Conservation (phyloP, 1,284 basidiomycete genomes). For the Cutaneotrichosporon sp. region DNA sequence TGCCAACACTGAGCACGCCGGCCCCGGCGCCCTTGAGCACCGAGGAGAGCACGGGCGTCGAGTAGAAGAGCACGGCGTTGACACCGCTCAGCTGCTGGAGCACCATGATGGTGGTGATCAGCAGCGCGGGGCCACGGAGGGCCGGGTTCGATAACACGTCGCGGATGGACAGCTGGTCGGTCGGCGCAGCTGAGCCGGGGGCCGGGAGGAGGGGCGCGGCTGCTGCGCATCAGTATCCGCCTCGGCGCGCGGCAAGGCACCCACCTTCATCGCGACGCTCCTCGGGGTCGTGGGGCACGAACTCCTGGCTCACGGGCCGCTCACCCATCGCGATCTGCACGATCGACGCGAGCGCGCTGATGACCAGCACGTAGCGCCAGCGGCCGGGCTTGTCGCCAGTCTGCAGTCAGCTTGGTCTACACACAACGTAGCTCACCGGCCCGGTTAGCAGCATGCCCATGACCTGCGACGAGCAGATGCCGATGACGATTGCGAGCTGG, state of each 20-base stretch:
- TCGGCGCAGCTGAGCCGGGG: conserved; percentile 48
- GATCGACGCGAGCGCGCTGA: conserved; percentile 64
- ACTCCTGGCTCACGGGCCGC: not conserved
- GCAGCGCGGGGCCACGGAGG: conserved; percentile 66
- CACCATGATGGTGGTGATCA: conserved; percentile 71
- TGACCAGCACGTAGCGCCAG: conserved; percentile 73
- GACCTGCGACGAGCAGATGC: conserved; percentile 75
- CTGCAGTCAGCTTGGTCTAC: conserved; percentile 24
- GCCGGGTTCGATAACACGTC: conserved; percentile 59
- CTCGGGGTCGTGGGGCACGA: not conserved
- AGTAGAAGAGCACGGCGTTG: conserved; percentile 83
- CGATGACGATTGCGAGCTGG: conserved; percentile 81
- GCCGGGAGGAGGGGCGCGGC: conserved; percentile 31
- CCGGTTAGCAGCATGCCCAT: conserved; percentile 47
- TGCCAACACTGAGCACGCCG: conserved; percentile 51
- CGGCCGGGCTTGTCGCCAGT: conserved; percentile 45
- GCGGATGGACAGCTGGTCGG: conserved; percentile 34
- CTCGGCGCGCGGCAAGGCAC: not conserved
- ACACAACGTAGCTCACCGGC: conserved; percentile 32
- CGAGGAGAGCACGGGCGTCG: conserved; percentile 77
- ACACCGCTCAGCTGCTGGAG: conserved; percentile 80
- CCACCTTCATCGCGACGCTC: conserved; percentile 9
- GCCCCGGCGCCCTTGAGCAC: conserved; percentile 75
- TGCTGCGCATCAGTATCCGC: conserved; percentile 20
- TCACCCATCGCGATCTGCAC: conserved; percentile 60